Evolutionary conservation across 2,329 filamentous ascomycete species (phyloP).

Genomic region (Fusarium proliferatum): DNA sequence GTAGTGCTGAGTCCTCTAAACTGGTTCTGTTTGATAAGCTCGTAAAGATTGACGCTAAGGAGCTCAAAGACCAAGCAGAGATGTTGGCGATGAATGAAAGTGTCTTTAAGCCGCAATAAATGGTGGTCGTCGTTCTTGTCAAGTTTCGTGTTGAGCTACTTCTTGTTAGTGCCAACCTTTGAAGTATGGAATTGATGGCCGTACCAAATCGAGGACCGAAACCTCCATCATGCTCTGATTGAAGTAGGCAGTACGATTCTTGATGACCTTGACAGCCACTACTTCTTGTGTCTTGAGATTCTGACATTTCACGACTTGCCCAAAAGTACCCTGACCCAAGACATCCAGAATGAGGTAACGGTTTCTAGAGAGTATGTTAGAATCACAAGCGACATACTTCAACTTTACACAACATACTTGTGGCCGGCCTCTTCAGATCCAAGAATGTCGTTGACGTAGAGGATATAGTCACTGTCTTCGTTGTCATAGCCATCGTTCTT

Average conservation of each 20-base stretch:
- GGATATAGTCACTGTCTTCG: slow-evolving; percentile 98
- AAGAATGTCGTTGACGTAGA: slow-evolving; percentile 98
- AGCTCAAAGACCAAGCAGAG: slow-evolving; percentile 96
- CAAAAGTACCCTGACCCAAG: slow-evolving; percentile 95
- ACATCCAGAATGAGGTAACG: slow-evolving; percentile 98
- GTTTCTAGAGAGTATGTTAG: slow-evolving; percentile 67
- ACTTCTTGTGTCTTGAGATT: slow-evolving; percentile 99
- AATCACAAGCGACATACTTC: slow-evolving; percentile 5
- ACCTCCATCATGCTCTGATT: slow-evolving; percentile 99
- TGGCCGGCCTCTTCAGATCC: slow-evolving; percentile 98
- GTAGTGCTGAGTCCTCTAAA: slow-evolving; percentile 98
- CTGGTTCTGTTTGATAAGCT: slow-evolving; percentile 99
- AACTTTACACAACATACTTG: slow-evolving; percentile 71
- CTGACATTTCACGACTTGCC: slow-evolving; percentile 98
- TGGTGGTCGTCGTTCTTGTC: slow-evolving; percentile 99
- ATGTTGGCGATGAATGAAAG: slow-evolving; percentile 97
- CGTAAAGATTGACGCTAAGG: slow-evolving; percentile 96
- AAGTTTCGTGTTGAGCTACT: slow-evolving; percentile 93
- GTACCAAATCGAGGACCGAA: slow-evolving; percentile 91
- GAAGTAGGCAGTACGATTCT: slow-evolving; percentile 98
- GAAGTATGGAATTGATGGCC: not conserved
- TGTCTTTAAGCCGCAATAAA: slow-evolving; percentile 92
- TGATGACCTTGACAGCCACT: slow-evolving; percentile 98
- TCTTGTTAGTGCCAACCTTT: slow-evolving; percentile 40
- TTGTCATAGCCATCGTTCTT: slow-evolving; percentile 99